Evolutionary conservation across 2,329 filamentous ascomycete species (phyloP).

Genomic region (Fusarium coffeatum): DNA sequence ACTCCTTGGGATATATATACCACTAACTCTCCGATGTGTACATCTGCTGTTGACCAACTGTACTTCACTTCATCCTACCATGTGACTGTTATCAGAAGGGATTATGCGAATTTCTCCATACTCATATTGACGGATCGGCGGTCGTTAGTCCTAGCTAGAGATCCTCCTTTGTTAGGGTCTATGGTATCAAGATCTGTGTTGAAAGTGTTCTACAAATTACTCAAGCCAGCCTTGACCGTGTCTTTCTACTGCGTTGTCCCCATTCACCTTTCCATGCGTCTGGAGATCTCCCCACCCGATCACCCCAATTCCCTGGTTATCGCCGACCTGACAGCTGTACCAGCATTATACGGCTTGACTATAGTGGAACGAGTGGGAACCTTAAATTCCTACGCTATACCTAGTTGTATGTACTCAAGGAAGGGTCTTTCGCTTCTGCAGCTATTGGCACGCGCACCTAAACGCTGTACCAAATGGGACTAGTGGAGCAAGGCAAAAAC

Average conservation of each 20-base stretch:
- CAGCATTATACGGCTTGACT: neutral
- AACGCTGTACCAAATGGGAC: no score
- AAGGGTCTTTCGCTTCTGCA: neutral
- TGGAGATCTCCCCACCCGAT: neutral
- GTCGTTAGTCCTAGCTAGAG: neutral
- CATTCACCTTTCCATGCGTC: neutral
- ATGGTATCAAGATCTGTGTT: neutral
- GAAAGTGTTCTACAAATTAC: neutral
- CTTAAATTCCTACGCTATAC: neutral
- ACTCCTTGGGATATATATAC: neutral
- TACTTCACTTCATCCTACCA: neutral
- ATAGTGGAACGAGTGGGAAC: neutral
- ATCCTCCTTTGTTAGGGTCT: neutral
- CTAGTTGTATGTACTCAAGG: neutral
- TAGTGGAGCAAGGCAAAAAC: no score
- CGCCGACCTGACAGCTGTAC: neutral
- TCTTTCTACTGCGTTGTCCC: neutral
- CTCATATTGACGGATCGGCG: no score
- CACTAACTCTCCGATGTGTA: neutral
- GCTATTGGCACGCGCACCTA: no score
- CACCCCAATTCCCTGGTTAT: neutral
- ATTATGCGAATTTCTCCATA: neutral
- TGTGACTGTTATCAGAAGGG: neutral
- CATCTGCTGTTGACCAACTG: neutral
- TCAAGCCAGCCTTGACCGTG: neutral